These are phyloP conservation scores for Geotrichum citri-aurantii DNA, from an alignment of 1,139 yeast genomes.

Conservation along the genomic window DNA sequence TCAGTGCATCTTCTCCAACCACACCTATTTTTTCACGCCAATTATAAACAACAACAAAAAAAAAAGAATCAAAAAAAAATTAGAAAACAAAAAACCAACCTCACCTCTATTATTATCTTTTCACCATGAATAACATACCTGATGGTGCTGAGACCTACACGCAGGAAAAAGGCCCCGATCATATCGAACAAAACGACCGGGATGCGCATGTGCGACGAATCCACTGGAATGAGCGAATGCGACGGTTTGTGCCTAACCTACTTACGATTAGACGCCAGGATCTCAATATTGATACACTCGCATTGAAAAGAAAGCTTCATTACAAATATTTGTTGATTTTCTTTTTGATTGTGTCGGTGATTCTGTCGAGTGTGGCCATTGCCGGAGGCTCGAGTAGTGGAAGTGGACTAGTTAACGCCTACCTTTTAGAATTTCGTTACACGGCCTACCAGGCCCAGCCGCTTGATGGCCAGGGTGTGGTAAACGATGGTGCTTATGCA, in stretches of 20 bases:
- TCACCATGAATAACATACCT: not conserved
- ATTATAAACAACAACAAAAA: too few species aligned
- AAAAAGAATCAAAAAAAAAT: too few species aligned
- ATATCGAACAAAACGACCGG: not conserved
- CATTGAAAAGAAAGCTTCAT: conserved; percentile 17
- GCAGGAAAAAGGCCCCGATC: conserved; percentile 3
- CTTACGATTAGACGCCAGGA: conserved; percentile 11
- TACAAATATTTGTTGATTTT: conserved; percentile 25
- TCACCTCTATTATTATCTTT: too few species aligned
- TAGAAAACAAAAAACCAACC: not conserved
- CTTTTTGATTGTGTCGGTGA: conserved; percentile 22
- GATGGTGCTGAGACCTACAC: not conserved
- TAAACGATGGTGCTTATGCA: conserved; percentile 24
- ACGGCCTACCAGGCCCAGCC: conserved; percentile 21
- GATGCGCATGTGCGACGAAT: not conserved
- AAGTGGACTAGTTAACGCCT: conserved; percentile 23
- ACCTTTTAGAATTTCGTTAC: conserved; percentile 26
- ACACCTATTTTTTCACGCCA: too few species aligned
- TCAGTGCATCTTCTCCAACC: too few species aligned
- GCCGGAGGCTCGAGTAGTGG: conserved; percentile 26
- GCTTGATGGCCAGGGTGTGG: conserved; percentile 20
- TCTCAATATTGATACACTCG: conserved; percentile 14
- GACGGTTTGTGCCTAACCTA: conserved; percentile 10
- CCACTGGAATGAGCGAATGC: not conserved
- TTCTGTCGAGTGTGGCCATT: conserved; percentile 24